Evolutionary conservation across 2,329 filamentous ascomycete species (phyloP), one percentile per base, ranked within the genome.

Genomic region (Paraphoma sp.): DNA sequence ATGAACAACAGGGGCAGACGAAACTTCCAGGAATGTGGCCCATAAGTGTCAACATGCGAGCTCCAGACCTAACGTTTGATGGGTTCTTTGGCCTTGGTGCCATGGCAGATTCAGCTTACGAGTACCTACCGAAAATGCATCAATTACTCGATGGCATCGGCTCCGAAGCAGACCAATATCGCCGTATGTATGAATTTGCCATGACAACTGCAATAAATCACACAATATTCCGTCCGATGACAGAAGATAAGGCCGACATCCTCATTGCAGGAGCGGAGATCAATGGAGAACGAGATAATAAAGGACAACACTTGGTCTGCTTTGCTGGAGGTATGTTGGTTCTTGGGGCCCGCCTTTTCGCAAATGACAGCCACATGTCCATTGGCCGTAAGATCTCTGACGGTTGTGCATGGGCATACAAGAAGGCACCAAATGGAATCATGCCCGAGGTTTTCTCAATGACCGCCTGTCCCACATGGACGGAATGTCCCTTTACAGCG

Each of bases 271-370:
- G 81, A n/a, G 74, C 76, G 31, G 76, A 72, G 28, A 73, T 75
- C 0, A 67, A 71, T 45, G 62, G 53, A 53, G 52, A 63, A 28
- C 68, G 63, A 16, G 72, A 79, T 12, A 79, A 84, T 28, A 79
- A 86, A 61, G 82, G 81, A 9, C 81, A 85, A 50, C 86, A 88
- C 70, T 78, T 87, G 12, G 80, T 79, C 16, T 88, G 86, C 74
- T 88, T 85, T 65, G 78, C 82, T 5, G 86, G 86, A 9, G 86
- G 85, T 43, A 88, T 87, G 85, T 82, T 87, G 56, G 85, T 81
- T 1, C 74, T 88, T 1, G 86, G 85, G 18, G 82, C 84, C 41
- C 83, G 82, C 61, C 69, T 87, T 3, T 86, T 87, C 68, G 75
- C 80, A 7, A 77, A 83, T 14, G 73, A 79, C 1, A 75, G 75